Base-by-base conservation (phyloP, 2,329 filamentous ascomycete genomes). In the Monascus ruber region DNA sequence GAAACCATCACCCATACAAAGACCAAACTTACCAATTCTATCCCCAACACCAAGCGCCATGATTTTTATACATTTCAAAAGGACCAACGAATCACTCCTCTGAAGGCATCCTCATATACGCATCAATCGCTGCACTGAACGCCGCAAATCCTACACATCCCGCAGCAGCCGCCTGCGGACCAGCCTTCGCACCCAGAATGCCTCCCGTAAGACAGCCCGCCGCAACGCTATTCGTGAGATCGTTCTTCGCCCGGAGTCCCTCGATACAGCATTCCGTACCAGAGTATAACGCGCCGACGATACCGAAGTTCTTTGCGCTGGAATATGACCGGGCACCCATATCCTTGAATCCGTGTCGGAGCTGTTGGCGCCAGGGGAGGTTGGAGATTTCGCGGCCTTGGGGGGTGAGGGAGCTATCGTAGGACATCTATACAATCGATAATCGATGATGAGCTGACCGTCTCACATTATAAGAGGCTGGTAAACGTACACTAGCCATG, bases 201-300 rank as follows among this genome's bases (percentile, higher is more conserved):
- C 85, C 91, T 10, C 91, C 91, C 6, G 91, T 95, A 39, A 95
- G 69, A 58, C 89, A 96, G 0, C 91, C 91, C 0, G 88, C 86
- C 4, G 81, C 77, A 4, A 91, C 79, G 39, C 86, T 86, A 68
- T 98, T 98, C 47, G 71, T 77, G 26, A 96, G 64, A 62, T 96
- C 91, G 65, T 96, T 95, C 71, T 94, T 95, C 24, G 88, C 91
- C 26, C 91, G 76, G 53, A 73, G 64, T 0, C 88, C 88, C 64
- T 98, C 91, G 56, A 98, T 87, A 47, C 85, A 87, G 69, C 91
- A 98, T 67, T 98, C 91, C 38, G 91, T 94, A 32, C 89, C 89
- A 10, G 79, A 76, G 69, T 93, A 98, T 17, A 96, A 74, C 2
- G 85, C 83, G 52, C 91, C 91, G 36, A 98, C 86, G 51, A 88